Evolutionary conservation across 768 basidiomycete genomes (phyloP), one percentile per base, ranked within the genome.

Genomic region (Lentinula raphanica): DNA sequence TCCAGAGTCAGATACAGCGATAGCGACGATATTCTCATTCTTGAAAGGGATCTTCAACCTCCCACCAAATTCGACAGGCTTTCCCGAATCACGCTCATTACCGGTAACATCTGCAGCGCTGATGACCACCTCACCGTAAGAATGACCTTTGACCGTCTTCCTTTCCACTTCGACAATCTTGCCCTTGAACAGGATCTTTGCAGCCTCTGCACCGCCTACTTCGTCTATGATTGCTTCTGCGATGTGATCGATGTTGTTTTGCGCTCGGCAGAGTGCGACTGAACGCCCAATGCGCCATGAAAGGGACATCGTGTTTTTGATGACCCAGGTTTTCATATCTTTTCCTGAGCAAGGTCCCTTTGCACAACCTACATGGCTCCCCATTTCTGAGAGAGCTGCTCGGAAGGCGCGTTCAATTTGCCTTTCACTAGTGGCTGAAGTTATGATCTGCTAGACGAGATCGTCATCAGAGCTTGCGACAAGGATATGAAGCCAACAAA

Each of bases 211-310:
- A 0, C 74, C 74, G 0, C 73, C 73, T 17, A 76, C 72, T 9
- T 73, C 64, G n/a, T 69, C 67, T 28, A 74, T 71, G 53, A 74
- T 59, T 46, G 69, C 67, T 12, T 66, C 63, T 0, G 72, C 73
- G 5, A 75, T 70, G 49, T 65, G 64, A 56, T 72, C 72, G 44
- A 81, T 67, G 56, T 74, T 70, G 50, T 75, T 78, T 54, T 69
- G 67, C 63, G 71, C 71, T 42, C 78, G 71, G 54, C 76, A 76
- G 1, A 76, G 69, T 9, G 75, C 75, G 17, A 84, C 74, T 2
- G 83, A 80, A 23, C 79, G 72, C n/a, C 84, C 83, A 8, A 85
- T 74, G 21, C 78, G 71, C 84, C 84, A 84, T n/a, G 79, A 76
- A 62, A 80, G 71, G 1, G 81, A 83, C 3, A 83, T 73, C 8